Percentiles rank a stretch among this genome's conserved stretches.
These are phyloP conservation scores for Pyrenula massariospora DNA, from an alignment of 495 filamentous ascomycete genomes.

Conservation along the genomic window DNA sequence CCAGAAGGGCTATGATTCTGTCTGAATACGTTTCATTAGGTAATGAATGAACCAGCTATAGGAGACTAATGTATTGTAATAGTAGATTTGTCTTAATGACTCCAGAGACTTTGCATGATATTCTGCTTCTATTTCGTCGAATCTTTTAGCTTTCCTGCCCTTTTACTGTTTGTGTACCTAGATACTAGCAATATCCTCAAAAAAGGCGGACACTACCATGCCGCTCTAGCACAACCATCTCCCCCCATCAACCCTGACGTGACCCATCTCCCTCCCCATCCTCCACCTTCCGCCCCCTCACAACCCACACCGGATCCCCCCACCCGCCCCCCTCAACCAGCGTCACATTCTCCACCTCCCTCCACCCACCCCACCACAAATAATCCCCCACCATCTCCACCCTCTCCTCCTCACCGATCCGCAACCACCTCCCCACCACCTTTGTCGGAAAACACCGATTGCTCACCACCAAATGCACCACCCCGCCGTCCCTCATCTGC, in stretches of 20 bases:
- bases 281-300: constrained; percentile 12
- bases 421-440: constrained; percentile 20
- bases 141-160: too few species aligned
- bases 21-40: too few species aligned
- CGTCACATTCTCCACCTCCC: constrained; percentile 31
- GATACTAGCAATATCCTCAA: too few species aligned
- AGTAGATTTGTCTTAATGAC: too few species aligned
- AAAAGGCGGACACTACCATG: too few species aligned
- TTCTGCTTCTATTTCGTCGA: too few species aligned
- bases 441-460: constrained; percentile 38
- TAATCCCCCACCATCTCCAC: constrained; percentile 32
- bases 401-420: constrained; percentile 17
- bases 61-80: too few species aligned
- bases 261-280: background rate
- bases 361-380: constrained; percentile 30
- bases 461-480: constrained; percentile 28
- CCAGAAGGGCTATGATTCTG: background rate
- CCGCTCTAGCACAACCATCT: too few species aligned
- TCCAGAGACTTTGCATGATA: too few species aligned
- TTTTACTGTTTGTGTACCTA: too few species aligned
- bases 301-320: constrained; percentile 20
- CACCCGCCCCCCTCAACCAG: constrained; percentile 17
- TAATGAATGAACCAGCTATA: too few species aligned
- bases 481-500: constrained; percentile 17
- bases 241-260: too few species aligned